Evolutionary conservation across 805 yeast genomes (phyloP), one percentile per base, ranked within the genome.

Genomic region (Lipomyces oligophaga): DNA sequence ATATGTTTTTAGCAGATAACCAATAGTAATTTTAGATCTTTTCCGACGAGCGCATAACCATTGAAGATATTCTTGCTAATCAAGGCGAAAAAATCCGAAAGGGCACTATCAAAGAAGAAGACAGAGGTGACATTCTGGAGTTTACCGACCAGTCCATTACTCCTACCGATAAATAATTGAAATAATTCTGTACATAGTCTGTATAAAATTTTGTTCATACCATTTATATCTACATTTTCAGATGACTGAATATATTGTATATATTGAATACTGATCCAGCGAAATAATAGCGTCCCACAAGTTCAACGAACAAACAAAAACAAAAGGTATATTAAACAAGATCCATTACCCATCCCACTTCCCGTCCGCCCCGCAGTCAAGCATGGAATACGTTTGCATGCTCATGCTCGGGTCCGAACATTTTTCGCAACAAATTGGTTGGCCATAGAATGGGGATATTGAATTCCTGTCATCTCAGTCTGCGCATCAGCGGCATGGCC

Each of bases 1-100:
- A n/a, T n/a, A n/a, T n/a, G n/a, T n/a, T n/a, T n/a, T n/a, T n/a
- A n/a, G n/a, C n/a, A 11, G 5, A 24, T n/a, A 13, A 22, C 32
- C 21, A 11, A 27, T 13, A 6, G 13, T 24, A n/a, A 13, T 16
- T n/a, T 13, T 15, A 49, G 51, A 49, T 49, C 6, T 49, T 49
- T 16, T 49, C 54, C 2, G 54, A 49, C 28, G 16, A 25, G 5
- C 25, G 41, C 2, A 16, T 47, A 4, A 50, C 49, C 18, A n/a
- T 50, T 6, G 55, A 50, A 36, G 55, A 50, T 32, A 43, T 50
- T 11, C 16, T 50, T 18, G 41, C 43, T 1, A 36, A 43, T 8
- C 20, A 34, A 3, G 54, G 54, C 13, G 52, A 42, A 22, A 19
- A 26, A 15, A 25, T 49, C 30, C 25, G 28, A 25, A 47, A 40